Percentiles rank a stretch among this genome's conserved stretches.
phyloP scores from a whole-genome alignment of 768 basidiomycete genomes.

The Mycena albidolilacea region DNA sequence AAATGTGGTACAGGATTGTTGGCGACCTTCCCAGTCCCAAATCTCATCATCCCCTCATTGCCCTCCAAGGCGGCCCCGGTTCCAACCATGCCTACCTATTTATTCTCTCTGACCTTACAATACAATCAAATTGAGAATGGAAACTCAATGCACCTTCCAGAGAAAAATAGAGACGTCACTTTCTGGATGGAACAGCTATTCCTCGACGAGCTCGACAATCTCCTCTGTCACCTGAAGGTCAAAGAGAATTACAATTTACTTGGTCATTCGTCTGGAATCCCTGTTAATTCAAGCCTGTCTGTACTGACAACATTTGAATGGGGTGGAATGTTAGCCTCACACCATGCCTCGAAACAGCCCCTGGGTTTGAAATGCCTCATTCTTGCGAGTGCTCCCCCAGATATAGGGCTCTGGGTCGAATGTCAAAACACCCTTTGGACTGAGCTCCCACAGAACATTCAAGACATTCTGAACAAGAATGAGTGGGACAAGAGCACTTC shows the following conservation, averaged over 20 bases:
- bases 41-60: constrained; percentile 58
- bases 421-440: constrained; percentile 43
- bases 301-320: constrained; percentile 35
- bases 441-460: constrained; percentile 50
- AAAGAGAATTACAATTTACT: constrained; percentile 60
- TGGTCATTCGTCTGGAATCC: constrained; percentile 67
- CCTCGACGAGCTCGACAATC: constrained; percentile 64
- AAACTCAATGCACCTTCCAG: constrained; percentile 67
- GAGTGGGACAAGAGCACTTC: constrained; percentile 49
- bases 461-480: constrained; percentile 47
- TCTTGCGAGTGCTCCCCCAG: constrained; percentile 61
- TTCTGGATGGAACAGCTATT: constrained; percentile 70
- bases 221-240: constrained; percentile 62
- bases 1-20: constrained; percentile 68
- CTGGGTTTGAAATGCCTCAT: constrained; percentile 62
- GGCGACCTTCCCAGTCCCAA: constrained; percentile 56
- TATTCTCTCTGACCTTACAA: constrained; percentile 55
- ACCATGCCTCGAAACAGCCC: constrained; percentile 55
- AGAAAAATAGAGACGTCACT: constrained; percentile 55
- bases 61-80: constrained; percentile 71
- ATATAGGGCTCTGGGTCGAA: constrained; percentile 58
- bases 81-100: constrained; percentile 58
- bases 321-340: constrained; percentile 66
- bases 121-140: constrained; percentile 73
- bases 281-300: not conserved